These are phyloP conservation scores for Paramecium sexaurelia DNA, from an alignment of 73 alveolate genomes.

Conservation along the genomic window DNA sequence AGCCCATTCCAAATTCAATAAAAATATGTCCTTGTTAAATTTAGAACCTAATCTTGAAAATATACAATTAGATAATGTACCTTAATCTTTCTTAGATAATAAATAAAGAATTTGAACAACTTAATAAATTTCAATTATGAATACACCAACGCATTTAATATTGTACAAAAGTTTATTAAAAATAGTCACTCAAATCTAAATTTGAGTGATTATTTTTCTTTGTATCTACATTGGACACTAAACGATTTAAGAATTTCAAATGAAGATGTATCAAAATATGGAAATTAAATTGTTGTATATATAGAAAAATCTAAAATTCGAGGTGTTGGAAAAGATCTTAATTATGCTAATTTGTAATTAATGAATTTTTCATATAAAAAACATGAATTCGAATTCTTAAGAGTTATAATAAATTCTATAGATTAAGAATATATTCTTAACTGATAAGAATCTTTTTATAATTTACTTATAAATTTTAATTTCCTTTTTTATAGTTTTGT, in stretches of 20 bases:
- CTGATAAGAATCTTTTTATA: too few species aligned
- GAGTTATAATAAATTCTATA: too few species aligned
- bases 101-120: background rate
- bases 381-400: too few species aligned
- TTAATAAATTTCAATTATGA: background rate
- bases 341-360: too few species aligned
- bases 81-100: background rate
- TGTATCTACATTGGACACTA: slow-evolving; percentile 7
- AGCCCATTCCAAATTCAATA: background rate
- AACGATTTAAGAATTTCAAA: background rate
- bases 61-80: background rate
- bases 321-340: background rate
- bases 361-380: too few species aligned
- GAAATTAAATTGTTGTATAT: background rate
- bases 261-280: slow-evolving; percentile 1
- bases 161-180: slow-evolving; percentile 7
- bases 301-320: background rate
- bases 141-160: background rate
- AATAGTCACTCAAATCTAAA: background rate
- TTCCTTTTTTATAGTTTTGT: too few species aligned
- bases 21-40: background rate
- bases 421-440: too few species aligned
- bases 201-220: background rate
- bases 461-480: too few species aligned
- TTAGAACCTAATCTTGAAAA: background rate